Percentiles rank a stretch among this genome's conserved stretches.
Conservation (phyloP, 331 rosid genomes). For the Cucumis variabilis region DNA sequence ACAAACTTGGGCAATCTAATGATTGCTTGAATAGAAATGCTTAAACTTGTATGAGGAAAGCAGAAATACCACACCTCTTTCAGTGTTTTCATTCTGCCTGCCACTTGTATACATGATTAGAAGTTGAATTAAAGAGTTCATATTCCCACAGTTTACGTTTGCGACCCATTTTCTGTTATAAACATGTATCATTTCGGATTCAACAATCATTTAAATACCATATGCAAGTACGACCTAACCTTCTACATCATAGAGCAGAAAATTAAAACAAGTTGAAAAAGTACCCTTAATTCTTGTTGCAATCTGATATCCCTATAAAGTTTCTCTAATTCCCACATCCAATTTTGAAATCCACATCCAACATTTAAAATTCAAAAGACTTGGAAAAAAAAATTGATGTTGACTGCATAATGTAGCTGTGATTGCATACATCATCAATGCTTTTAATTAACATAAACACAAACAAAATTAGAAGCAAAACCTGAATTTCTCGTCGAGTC, state of each 20-base stretch:
- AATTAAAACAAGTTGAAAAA: not conserved
- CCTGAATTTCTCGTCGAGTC: too few relatives aligned
- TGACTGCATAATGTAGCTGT: not conserved
- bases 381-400: not conserved
- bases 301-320: not conserved
- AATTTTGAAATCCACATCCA: too few relatives aligned
- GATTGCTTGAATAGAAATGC: not conserved
- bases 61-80: not conserved
- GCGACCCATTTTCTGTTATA: not conserved
- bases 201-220: not conserved
- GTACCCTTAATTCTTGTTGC: not conserved
- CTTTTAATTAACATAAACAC: not conserved
- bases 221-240: not conserved
- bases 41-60: not conserved
- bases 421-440: slow-evolving; percentile 26
- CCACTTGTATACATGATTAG: not conserved
- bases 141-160: not conserved
- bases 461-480: too few relatives aligned
- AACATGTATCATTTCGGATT: not conserved
- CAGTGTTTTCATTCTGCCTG: not conserved
- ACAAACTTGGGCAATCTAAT: not conserved
- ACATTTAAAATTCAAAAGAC: not conserved
- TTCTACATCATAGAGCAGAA: not conserved
- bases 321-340: not conserved
- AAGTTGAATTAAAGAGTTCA: not conserved